Evolutionary conservation across 805 yeast genomes (phyloP).

Genomic region (Yarrowia sp.): DNA sequence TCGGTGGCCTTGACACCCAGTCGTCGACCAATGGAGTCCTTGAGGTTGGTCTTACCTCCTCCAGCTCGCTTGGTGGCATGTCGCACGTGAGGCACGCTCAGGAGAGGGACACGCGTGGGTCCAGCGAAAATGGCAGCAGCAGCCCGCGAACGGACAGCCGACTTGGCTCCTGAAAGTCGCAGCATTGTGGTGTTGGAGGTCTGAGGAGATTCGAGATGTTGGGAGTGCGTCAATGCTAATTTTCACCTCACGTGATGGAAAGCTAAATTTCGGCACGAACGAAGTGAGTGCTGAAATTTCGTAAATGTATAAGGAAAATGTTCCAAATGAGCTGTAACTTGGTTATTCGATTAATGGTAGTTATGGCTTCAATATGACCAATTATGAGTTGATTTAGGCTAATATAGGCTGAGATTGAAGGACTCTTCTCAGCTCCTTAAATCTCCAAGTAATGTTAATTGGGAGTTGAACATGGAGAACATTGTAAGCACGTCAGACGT

Average conservation of each 20-base stretch:
- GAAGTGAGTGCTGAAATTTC: no score
- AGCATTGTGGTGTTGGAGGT: neutral
- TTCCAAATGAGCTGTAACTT: no score
- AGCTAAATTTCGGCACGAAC: neutral
- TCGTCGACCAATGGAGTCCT: slow-evolving; percentile 92
- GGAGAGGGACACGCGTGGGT: slow-evolving; percentile 14
- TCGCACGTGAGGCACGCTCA: slow-evolving; percentile 49
- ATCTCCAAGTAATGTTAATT: no score
- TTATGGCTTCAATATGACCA: no score
- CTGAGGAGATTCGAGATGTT: neutral
- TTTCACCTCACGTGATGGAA: slow-evolving; percentile 4
- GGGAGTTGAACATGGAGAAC: no score
- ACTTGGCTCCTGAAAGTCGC: slow-evolving; percentile 19
- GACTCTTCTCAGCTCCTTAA: no score
- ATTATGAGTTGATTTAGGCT: no score
- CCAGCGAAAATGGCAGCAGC: neutral
- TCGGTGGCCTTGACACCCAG: slow-evolving; percentile 88
- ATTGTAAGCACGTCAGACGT: no score
- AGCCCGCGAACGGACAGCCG: neutral
- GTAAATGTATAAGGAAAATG: neutral
- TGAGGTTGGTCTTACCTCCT: slow-evolving; percentile 91
- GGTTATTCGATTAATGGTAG: no score
- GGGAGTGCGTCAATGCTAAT: slow-evolving; percentile 10
- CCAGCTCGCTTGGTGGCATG: slow-evolving; percentile 91
- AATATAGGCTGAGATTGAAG: no score